A percentile compares a stretch with the other conserved stretches of the same genome.
Conservation (phyloP, 169 alveolate genomes). For the Cryptosporidium ryanae region DNA sequence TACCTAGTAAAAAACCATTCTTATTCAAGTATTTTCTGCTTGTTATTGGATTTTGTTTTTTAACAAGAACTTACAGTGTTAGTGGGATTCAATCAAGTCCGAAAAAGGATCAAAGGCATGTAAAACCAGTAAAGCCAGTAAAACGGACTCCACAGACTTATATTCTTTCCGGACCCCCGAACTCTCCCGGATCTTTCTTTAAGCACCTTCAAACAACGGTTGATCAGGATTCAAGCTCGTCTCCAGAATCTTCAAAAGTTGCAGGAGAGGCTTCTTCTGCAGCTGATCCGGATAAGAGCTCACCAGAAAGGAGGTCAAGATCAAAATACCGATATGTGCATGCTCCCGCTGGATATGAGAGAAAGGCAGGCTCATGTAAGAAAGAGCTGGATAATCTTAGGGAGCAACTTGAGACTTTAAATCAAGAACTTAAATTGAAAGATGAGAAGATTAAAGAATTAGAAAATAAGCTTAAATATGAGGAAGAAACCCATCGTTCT, state of each 20-base stretch:
- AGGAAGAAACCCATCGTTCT: neutral
- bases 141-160: neutral
- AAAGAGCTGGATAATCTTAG: slow-evolving; percentile 13
- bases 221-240: slow-evolving; percentile 33
- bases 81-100: slow-evolving; percentile 1
- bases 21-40: neutral
- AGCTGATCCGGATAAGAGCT: neutral
- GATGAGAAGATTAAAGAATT: slow-evolving; percentile 3
- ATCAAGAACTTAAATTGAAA: neutral
- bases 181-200: slow-evolving; percentile 17
- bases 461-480: neutral
- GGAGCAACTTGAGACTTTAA: neutral
- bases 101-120: neutral
- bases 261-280: neutral
- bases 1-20: no score
- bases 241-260: slow-evolving; percentile 19
- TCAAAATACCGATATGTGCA: slow-evolving; percentile 57
- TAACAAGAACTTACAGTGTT: neutral
- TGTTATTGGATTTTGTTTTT: neutral
- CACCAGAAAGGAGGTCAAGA: neutral
- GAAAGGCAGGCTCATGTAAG: neutral
- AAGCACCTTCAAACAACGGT: slow-evolving; percentile 53
- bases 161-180: neutral
- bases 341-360: slow-evolving; percentile 51
- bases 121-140: neutral